Evolutionary conservation across 164 flowering plant genomes (phyloP), one percentile per base, ranked within the genome.

Genomic region (Akebia trifoliata): DNA sequence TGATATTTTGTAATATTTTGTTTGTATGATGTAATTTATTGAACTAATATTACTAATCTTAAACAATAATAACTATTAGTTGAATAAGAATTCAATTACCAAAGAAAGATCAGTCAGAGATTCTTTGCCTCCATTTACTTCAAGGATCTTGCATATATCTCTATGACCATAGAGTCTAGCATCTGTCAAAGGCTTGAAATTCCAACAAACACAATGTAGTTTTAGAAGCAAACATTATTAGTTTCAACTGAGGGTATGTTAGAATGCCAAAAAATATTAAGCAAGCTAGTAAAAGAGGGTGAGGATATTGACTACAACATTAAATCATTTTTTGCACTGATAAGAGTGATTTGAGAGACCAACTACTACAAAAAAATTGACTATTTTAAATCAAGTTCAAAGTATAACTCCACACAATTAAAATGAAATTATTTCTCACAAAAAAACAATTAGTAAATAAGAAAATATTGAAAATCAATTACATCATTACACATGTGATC

Each of bases 101-200:
- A 80, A 39, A 53, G 77, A 67, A 22, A 71, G 64, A 52, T 76
- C 77, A 18, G 57, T 64, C 54, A 51, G 15, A 31, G 68, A 59
- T 34, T 78, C 81, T 53, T 61, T 74, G 50, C 84, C 87, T 21
- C 84, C 81, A 67, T 79, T 76, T 30, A 79, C 82, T 76, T 82
- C 82, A 36, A 82, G 68, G 29, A 82, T 76, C 64, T 84, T 76
- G 68, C 87, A 82, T 49, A 79, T 82, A 57, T 82, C 87, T 47
- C 77, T 73, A 62, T 79, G 81, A 31, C 79, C 75, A 42, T 78
- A 82, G 17, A 79, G 69, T 69, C 81, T 82, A 31, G 84, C 87
- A 78, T 82, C 87, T 61, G 84, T 73, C 68, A 79, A 69, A 40
- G 87, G 84, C 84, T 79, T 60, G 34, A 71, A 50, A 49, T 57